phyloP scores from a whole-genome alignment of 352 stramenopile species.

The Globisporangium echinulatum region DNA sequence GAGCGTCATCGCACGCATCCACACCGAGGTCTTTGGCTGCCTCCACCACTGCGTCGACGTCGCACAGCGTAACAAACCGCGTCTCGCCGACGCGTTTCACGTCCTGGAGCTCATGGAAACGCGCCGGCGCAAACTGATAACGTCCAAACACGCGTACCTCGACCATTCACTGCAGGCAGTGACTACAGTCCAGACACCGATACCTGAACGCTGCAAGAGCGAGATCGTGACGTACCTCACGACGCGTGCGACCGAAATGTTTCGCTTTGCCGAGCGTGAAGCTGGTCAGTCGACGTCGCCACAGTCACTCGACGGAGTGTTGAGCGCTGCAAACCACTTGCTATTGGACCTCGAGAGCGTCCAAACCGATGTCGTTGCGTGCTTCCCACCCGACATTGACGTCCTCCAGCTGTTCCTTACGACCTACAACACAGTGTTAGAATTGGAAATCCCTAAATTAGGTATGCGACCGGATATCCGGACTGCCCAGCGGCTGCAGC shows the following conservation, averaged over 20 bases:
- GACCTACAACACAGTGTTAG: conserved; percentile 72
- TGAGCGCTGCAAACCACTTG: conserved; percentile 64
- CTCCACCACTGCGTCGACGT: conserved; percentile 83
- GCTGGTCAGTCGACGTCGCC: conserved; percentile 31
- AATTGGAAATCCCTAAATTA: conserved; percentile 58
- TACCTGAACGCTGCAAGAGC: conserved; percentile 47
- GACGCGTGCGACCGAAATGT: conserved; percentile 53
- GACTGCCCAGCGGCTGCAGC: conserved; percentile 66
- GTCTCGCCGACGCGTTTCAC: conserved; percentile 61
- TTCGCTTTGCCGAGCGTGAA: conserved; percentile 47
- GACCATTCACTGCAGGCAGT: conserved; percentile 53
- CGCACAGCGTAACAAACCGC: conserved; percentile 63
- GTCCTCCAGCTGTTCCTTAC: conserved; percentile 69
- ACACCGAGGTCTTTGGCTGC: conserved; percentile 70
- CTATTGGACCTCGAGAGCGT: conserved; percentile 78
- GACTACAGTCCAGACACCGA: conserved; percentile 36
- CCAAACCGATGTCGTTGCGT: conserved; percentile 59
- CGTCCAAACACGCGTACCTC: conserved; percentile 61
- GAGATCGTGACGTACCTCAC: conserved; percentile 56
- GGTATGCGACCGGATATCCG: conserved; percentile 54
- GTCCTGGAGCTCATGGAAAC: conserved; percentile 75
- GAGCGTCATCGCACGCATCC: conserved; percentile 49
- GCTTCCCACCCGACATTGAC: conserved; percentile 74
- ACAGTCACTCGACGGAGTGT: conserved; percentile 51
- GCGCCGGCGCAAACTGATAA: conserved; percentile 37